Percentiles rank a stretch among this genome's conserved stretches.
Evolutionary conservation across 345 rosid genomes (phyloP).

Genomic region (Lepidium aucheri): DNA sequence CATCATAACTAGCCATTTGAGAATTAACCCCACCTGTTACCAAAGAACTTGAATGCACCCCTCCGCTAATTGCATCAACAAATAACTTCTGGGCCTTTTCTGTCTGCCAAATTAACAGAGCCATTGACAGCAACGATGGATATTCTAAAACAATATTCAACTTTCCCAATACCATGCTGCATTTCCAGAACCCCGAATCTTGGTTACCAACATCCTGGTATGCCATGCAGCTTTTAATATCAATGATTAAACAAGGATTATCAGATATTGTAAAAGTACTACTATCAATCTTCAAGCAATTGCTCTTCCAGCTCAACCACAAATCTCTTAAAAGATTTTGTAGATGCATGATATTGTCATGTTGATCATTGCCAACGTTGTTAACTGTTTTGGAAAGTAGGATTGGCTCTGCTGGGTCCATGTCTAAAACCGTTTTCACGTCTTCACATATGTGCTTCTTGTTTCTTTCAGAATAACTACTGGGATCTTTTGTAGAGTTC

Average conservation of each 20-base stretch:
- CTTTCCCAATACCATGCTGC: conserved; percentile 59
- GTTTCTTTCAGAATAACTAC: conserved; percentile 28
- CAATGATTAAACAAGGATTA: conserved; percentile 59
- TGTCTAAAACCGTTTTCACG: conserved; percentile 38
- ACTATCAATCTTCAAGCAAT: conserved; percentile 36
- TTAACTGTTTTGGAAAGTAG: conserved; percentile 28
- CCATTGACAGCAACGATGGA: conserved; percentile 43
- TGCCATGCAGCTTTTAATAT: conserved; percentile 45
- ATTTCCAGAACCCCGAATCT: conserved; percentile 52
- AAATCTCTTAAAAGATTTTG: conserved; percentile 46
- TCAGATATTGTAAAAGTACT: conserved; percentile 37
- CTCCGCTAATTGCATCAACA: conserved; percentile 21
- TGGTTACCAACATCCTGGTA: conserved; percentile 34
- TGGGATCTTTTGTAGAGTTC: conserved; percentile 28
- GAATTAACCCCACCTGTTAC: conserved; percentile 24
- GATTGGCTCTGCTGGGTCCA: conserved; percentile 50
- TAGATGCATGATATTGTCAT: conserved; percentile 33
- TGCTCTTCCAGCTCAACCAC: conserved; percentile 58
- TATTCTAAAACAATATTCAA: conserved; percentile 44
- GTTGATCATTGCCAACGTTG: conserved; percentile 22
- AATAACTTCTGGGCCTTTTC: conserved; percentile 34
- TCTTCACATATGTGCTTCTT: conserved; percentile 30
- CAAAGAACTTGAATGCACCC: conserved; percentile 26
- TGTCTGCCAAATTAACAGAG: conserved; percentile 53
- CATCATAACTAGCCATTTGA: conserved; percentile 31